Evolutionary conservation across 768 basidiomycete species (phyloP).

Genomic region (Gymnopilus junonius): DNA sequence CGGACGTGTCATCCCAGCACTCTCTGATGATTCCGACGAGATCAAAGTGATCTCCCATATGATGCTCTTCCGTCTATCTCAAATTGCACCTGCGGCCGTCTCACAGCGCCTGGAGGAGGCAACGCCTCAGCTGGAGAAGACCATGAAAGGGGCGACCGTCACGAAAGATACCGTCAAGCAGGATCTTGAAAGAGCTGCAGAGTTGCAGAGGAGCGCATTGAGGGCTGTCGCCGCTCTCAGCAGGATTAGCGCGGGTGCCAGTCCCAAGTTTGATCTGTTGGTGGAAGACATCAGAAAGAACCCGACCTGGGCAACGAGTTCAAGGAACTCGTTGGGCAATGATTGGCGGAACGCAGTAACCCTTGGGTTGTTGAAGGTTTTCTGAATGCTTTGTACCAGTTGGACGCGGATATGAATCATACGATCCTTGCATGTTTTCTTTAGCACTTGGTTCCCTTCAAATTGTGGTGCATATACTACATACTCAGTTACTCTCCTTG

Average conservation of each 20-base stretch:
- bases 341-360: not conserved
- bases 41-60: constrained; percentile 97
- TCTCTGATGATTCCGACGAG: constrained; percentile 91
- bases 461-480: no score
- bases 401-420: not conserved
- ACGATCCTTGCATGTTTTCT: no score
- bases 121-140: constrained; percentile 81
- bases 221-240: constrained; percentile 87
- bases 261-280: constrained; percentile 78
- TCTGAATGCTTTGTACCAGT: not conserved
- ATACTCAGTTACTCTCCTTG: not conserved
- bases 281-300: constrained; percentile 76
- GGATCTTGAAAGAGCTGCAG: constrained; percentile 84
- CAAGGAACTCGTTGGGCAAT: constrained; percentile 51
- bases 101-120: constrained; percentile 84
- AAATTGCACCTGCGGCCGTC: constrained; percentile 83
- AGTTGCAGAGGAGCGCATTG: constrained; percentile 89
- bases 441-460: not conserved
- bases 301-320: constrained; percentile 70
- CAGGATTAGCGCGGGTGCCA: constrained; percentile 68
- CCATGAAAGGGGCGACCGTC: constrained; percentile 86
- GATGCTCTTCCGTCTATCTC: constrained; percentile 90
- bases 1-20: constrained; percentile 76
- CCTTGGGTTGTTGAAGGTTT: not conserved
- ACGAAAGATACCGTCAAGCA: constrained; percentile 98